Conservation (phyloP, 805 yeast species). For the Myxozyma geophila region DNA sequence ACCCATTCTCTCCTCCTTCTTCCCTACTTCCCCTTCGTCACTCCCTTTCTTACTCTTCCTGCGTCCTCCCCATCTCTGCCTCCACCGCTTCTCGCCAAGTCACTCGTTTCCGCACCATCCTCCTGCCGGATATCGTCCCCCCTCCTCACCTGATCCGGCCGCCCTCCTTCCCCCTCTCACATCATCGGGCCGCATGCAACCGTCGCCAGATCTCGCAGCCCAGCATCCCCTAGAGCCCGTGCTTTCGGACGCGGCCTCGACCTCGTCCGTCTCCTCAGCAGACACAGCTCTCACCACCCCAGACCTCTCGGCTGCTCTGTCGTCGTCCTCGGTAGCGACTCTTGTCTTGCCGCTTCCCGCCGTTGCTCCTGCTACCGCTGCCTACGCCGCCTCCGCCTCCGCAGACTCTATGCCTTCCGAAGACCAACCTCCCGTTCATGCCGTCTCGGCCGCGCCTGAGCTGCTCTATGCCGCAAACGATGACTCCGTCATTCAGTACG, state of each 20-base stretch:
- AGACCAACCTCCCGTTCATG: background rate
- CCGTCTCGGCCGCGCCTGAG: constrained; percentile 30
- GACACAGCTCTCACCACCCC: constrained; percentile 25
- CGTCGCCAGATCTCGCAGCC: constrained; percentile 15
- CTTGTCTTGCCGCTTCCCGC: background rate
- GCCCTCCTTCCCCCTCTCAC: background rate
- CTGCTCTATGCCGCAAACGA: constrained; percentile 49
- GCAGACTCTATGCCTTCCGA: background rate
- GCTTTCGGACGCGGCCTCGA: constrained; percentile 25
- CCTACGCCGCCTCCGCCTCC: background rate
- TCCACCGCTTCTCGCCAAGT: background rate
- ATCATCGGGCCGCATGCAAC: constrained; percentile 9
- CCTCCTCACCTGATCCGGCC: background rate
- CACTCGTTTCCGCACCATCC: too few relatives aligned
- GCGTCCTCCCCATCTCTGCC: background rate
- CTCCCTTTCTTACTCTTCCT: background rate
- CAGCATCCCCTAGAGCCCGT: constrained; percentile 9
- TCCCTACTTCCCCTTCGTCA: background rate
- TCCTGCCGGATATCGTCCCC: too few relatives aligned
- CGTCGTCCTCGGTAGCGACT: constrained; percentile 11
- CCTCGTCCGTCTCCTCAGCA: constrained; percentile 17
- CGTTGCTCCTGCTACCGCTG: too few relatives aligned
- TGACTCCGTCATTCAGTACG: constrained; percentile 76
- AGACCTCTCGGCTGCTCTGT: constrained; percentile 10
- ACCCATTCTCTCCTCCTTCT: background rate